phyloP scores from a whole-genome alignment of 208 protist species.

The Angomonas desouzai region DNA sequence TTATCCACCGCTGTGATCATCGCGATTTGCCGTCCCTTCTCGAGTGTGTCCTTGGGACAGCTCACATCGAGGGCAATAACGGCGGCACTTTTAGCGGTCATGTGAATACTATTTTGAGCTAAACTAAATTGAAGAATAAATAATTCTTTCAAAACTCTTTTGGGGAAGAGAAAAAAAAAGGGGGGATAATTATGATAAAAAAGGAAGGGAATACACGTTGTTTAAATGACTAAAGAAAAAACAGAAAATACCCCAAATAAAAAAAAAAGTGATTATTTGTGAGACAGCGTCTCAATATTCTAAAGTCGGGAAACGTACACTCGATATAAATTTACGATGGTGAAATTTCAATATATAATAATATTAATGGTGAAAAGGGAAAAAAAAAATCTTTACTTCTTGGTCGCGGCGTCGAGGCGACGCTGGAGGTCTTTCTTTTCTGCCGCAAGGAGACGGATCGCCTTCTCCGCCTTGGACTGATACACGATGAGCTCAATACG shows the following conservation, averaged over 20 bases:
- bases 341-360: background rate
- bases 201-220: too few species aligned
- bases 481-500: constrained; percentile 65
- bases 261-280: too few species aligned
- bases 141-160: background rate
- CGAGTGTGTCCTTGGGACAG: constrained; percentile 16
- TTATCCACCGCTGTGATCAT: constrained; percentile 22
- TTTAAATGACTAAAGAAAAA: too few species aligned
- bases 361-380: background rate
- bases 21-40: constrained; percentile 32
- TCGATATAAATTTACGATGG: too few species aligned
- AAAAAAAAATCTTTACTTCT: constrained; percentile 9
- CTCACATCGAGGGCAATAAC: constrained; percentile 59
- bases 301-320: too few species aligned
- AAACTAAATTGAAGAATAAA: constrained; percentile 9
- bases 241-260: too few species aligned
- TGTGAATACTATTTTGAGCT: background rate
- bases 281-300: too few species aligned
- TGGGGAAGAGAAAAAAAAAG: constrained; percentile 15
- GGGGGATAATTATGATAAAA: too few species aligned
- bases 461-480: constrained; percentile 64
- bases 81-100: constrained; percentile 27
- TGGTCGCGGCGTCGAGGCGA: constrained; percentile 10
- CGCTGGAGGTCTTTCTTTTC: constrained; percentile 46
- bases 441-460: constrained; percentile 67